phyloP scores from a whole-genome alignment of 768 basidiomycete species.

The Suillus discolor region DNA sequence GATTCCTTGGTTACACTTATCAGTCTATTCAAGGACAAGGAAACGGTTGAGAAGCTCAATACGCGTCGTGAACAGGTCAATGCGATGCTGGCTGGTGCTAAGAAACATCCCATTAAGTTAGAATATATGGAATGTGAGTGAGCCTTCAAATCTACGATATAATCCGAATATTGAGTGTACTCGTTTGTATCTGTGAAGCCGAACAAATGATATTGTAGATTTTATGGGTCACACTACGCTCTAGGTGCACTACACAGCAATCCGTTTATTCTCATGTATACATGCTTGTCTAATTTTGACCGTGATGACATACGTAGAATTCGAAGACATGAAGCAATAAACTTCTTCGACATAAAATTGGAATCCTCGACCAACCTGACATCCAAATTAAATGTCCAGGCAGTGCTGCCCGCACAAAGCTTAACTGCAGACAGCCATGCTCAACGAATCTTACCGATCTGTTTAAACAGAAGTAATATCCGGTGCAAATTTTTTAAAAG shows the following conservation, averaged over 20 bases:
- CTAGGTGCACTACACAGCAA: conserved; percentile 66
- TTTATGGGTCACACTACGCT: conserved; percentile 50
- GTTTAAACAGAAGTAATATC: background rate
- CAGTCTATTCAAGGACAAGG: background rate
- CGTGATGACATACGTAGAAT: conserved; percentile 39
- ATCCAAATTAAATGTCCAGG: background rate
- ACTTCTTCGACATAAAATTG: background rate
- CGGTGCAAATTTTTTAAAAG: background rate
- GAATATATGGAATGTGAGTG: background rate
- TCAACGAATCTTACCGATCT: background rate
- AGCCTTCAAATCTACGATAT: conserved; percentile 59
- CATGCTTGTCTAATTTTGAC: conserved; percentile 50
- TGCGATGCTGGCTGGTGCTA: background rate
- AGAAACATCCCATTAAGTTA: background rate
- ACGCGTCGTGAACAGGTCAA: background rate
- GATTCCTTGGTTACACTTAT: background rate
- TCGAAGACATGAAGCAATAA: background rate
- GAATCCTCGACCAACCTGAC: too few relatives aligned
- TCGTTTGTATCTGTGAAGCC: background rate
- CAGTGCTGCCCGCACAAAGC: background rate
- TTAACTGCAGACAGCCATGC: background rate
- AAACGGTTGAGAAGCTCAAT: background rate
- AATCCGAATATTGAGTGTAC: conserved; percentile 57
- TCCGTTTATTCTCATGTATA: conserved; percentile 55
- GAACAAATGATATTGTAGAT: conserved; percentile 34